These are phyloP conservation scores for Kalaharituber pfeilii DNA, from an alignment of 2,329 filamentous ascomycete genomes.

Conservation along the genomic window DNA sequence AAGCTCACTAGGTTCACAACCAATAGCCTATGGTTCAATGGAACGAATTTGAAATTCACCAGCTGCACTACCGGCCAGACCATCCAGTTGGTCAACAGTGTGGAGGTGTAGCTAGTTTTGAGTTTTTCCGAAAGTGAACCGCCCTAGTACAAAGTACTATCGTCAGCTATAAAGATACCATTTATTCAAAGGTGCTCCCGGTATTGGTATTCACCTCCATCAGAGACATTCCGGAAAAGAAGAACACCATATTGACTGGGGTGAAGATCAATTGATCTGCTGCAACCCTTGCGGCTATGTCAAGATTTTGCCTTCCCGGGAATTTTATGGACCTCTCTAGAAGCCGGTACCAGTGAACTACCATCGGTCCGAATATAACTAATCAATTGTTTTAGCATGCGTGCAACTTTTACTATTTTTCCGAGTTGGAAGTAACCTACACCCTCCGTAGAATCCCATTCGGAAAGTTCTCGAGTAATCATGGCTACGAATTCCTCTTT, in stretches of 20 bases:
- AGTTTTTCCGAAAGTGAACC: conserved; percentile 42
- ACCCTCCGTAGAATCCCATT: conserved; percentile 65
- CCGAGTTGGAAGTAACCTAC: conserved; percentile 31
- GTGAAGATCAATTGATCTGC: conserved; percentile 72
- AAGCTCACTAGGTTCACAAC: conserved; percentile 70
- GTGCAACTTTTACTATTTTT: neutral
- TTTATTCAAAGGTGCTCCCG: neutral
- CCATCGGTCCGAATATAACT: conserved; percentile 74
- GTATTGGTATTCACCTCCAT: conserved; percentile 56
- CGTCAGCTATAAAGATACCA: conserved; percentile 20
- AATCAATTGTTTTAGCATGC: conserved; percentile 1
- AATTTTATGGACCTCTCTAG: conserved; percentile 53
- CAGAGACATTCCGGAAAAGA: conserved; percentile 69
- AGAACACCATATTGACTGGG: conserved; percentile 62
- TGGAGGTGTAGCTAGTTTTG: conserved; percentile 48
- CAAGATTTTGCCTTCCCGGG: conserved; percentile 43
- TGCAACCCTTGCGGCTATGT: conserved; percentile 60
- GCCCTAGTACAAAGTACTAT: conserved; percentile 13
- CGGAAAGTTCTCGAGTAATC: conserved; percentile 53
- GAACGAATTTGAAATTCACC: conserved; percentile 74
- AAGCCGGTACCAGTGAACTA: conserved; percentile 71
- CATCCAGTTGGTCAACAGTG: conserved; percentile 68
- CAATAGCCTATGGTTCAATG: conserved; percentile 63
- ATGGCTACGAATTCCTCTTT: conserved; percentile 58
- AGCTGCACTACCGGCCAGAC: conserved; percentile 76